These are phyloP conservation scores for Hippophae rhamnoides DNA, from an alignment of 306 rosid species.

Conservation along the genomic window DNA sequence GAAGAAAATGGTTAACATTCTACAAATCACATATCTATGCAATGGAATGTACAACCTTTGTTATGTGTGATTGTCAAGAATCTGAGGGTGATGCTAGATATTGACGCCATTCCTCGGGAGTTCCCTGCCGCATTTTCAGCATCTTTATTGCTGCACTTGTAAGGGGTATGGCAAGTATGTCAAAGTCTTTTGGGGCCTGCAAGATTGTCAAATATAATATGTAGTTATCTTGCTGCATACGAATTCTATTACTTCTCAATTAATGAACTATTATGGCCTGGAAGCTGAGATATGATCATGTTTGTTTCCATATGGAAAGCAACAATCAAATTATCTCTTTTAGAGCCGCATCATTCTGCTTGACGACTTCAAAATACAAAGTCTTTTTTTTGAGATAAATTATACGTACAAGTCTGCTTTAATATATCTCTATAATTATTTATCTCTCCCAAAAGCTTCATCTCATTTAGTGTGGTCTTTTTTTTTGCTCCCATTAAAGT, in stretches of 20 bases:
- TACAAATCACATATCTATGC: slow-evolving; percentile 5
- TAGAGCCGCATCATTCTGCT: too few species aligned
- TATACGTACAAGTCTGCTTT: too few species aligned
- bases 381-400: too few species aligned
- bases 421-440: too few species aligned
- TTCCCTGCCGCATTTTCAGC: slow-evolving; percentile 61
- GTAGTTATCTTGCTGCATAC: slow-evolving; percentile 1
- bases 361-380: too few species aligned
- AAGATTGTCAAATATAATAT: slow-evolving; percentile 14
- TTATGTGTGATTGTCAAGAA: slow-evolving; percentile 19
- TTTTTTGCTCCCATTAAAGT: too few species aligned
- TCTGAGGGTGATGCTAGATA: slow-evolving; percentile 45
- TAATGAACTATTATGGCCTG: not conserved
- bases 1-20: not conserved
- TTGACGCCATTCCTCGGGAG: slow-evolving; percentile 95
- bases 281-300: not conserved
- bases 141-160: slow-evolving; percentile 71
- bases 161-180: slow-evolving; percentile 84
- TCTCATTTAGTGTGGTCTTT: too few species aligned
- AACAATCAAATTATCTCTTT: too few species aligned
- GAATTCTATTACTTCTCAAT: not conserved
- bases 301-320: too few species aligned
- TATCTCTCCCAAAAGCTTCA: too few species aligned
- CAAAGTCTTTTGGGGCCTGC: slow-evolving; percentile 88
- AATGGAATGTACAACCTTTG: slow-evolving; percentile 12